Percentiles rank a stretch among this genome's conserved stretches.
Conservation (phyloP, 202 grass and related monocot species). For the Brachypodium distachyon region DNA sequence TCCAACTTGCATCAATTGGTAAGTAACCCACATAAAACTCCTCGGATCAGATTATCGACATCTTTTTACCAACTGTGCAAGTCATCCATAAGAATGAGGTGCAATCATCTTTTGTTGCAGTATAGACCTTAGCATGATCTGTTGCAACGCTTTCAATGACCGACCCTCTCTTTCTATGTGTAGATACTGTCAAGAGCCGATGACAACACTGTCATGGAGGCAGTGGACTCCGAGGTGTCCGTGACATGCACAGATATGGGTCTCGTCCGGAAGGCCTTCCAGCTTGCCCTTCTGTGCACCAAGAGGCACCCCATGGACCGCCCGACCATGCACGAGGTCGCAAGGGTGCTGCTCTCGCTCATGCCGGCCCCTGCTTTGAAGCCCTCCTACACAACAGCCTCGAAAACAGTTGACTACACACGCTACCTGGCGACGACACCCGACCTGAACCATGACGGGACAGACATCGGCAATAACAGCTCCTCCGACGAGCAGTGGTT, state of each 20-base stretch:
- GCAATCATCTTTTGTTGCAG: not conserved
- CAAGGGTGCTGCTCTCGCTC: slow-evolving; percentile 68
- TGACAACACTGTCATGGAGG: slow-evolving; percentile 97
- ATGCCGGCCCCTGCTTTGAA: slow-evolving; percentile 54
- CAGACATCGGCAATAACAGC: slow-evolving; percentile 49
- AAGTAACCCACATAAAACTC: not conserved
- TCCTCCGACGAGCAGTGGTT: slow-evolving; percentile 93
- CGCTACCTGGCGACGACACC: slow-evolving; percentile 38
- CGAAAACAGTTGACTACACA: slow-evolving; percentile 48
- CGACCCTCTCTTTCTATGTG: not conserved
- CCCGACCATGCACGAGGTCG: slow-evolving; percentile 93
- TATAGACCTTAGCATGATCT: not conserved
- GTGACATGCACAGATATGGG: slow-evolving; percentile 90
- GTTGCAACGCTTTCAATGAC: not conserved
- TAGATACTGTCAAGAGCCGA: slow-evolving; percentile 97
- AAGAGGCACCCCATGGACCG: slow-evolving; percentile 77
- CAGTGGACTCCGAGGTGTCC: slow-evolving; percentile 91
- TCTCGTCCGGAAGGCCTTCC: slow-evolving; percentile 84
- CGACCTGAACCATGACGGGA: slow-evolving; percentile 12
- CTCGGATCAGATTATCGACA: not conserved
- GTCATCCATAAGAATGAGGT: not conserved
- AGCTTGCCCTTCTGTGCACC: slow-evolving; percentile 87
- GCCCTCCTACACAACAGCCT: not conserved
- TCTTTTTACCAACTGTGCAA: not conserved
- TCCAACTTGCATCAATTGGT: slow-evolving; percentile 96